Evolutionary conservation across 306 rosid species (phyloP).

Genomic region (Abrus precatorius): DNA sequence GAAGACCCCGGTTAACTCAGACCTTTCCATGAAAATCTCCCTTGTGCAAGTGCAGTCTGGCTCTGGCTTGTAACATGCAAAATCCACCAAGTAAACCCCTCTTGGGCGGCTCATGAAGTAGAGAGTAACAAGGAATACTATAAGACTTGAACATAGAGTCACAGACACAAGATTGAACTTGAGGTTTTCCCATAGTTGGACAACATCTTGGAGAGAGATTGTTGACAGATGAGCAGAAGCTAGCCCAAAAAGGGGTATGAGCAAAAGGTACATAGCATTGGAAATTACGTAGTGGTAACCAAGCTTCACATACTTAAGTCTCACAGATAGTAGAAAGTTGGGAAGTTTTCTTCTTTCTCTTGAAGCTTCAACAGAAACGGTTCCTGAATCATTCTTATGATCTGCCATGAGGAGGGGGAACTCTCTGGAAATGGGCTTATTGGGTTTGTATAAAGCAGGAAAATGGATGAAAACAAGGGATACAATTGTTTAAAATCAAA

Average conservation of each 20-base stretch:
- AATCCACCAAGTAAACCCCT: conserved; percentile 72
- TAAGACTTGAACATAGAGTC: conserved; percentile 61
- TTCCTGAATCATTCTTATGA: conserved; percentile 39
- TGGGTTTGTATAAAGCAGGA: background rate
- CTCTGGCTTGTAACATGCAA: conserved; percentile 85
- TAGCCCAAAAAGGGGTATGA: conserved; percentile 62
- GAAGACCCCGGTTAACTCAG: conserved; percentile 63
- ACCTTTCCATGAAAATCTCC: conserved; percentile 70
- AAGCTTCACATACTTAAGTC: conserved; percentile 85
- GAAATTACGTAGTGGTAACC: conserved; percentile 90
- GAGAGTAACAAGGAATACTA: conserved; percentile 70
- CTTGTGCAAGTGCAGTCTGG: conserved; percentile 57
- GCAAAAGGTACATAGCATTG: conserved; percentile 82
- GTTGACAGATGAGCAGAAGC: conserved; percentile 72
- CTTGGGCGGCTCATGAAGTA: conserved; percentile 89
- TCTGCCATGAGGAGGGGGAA: conserved; percentile 39
- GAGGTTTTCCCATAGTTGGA: conserved; percentile 52
- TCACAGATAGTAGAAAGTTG: conserved; percentile 72
- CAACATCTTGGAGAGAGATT: conserved; percentile 35
- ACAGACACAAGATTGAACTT: conserved; percentile 69
- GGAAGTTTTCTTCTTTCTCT: conserved; percentile 59
- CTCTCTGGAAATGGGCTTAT: background rate
- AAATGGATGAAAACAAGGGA: conserved; percentile 1
- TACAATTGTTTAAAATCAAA: background rate
- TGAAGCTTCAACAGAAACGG: conserved; percentile 41